A percentile compares a stretch with the other conserved stretches of the same genome.
Evolutionary conservation across 1,284 basidiomycete species (phyloP).

Genomic region (Schizopora paradoxa): DNA sequence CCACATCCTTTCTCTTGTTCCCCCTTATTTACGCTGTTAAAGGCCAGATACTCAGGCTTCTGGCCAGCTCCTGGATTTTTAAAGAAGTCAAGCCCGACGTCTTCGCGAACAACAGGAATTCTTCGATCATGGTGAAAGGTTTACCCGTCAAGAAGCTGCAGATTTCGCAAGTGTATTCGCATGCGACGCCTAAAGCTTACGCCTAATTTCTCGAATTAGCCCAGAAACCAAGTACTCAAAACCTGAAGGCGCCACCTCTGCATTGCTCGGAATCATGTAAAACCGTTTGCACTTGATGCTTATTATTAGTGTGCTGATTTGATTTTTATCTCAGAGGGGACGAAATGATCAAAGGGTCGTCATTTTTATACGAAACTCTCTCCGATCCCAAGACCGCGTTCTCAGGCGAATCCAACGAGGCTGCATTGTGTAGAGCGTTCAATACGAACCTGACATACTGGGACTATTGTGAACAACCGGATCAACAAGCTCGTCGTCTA

Average conservation of each 20-base stretch:
- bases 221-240: neutral
- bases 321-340: conserved; percentile 26
- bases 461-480: conserved; percentile 20
- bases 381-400: conserved; percentile 17
- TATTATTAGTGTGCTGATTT: neutral
- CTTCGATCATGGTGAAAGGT: conserved; percentile 20
- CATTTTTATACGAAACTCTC: conserved; percentile 29
- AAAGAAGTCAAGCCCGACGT: conserved; percentile 18
- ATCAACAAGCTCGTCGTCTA: conserved; percentile 24
- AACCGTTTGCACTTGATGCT: neutral
- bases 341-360: conserved; percentile 27
- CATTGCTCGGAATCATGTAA: no score
- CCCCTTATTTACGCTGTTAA: neutral
- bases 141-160: conserved; percentile 19
- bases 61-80: conserved; percentile 23
- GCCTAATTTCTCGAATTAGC: no score
- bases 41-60: conserved; percentile 20
- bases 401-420: conserved; percentile 15
- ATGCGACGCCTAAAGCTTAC: no score
- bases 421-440: conserved; percentile 11
- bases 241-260: neutral
- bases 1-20: neutral
- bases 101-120: conserved; percentile 21
- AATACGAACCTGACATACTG: conserved; percentile 7
- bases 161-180: no score